A percentile compares a stretch with the other conserved stretches of the same genome.
Conservation (phyloP, 192 early-diverging fungal species). For the Coemansia erecta region DNA sequence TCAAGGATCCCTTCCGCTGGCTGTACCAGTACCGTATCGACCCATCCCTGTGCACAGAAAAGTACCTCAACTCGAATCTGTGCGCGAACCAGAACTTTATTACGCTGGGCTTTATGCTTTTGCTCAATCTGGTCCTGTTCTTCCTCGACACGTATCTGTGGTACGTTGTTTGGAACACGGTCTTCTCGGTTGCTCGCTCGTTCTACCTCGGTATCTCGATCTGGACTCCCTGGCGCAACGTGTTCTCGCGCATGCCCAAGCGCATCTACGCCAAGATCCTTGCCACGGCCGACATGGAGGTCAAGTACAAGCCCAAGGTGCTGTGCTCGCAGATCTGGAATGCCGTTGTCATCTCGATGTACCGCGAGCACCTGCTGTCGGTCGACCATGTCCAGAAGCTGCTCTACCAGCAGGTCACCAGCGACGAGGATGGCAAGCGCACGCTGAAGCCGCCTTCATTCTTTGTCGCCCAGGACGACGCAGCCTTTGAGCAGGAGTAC, state of each 20-base stretch:
- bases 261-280: conserved; percentile 76
- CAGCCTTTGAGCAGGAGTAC: conserved; percentile 68
- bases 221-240: conserved; percentile 80
- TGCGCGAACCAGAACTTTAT: conserved; percentile 68
- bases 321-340: conserved; percentile 84
- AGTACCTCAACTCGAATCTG: conserved; percentile 55
- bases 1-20: conserved; percentile 70
- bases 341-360: conserved; percentile 81
- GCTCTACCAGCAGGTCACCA: conserved; percentile 70
- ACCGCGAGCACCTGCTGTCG: conserved; percentile 73
- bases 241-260: conserved; percentile 75
- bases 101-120: conserved; percentile 70
- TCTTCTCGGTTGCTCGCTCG: conserved; percentile 73
- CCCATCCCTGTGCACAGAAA: conserved; percentile 60
- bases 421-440: conserved; percentile 64
- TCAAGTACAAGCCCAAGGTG: conserved; percentile 76
- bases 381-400: conserved; percentile 73
- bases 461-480: conserved; percentile 75
- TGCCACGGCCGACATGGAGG: conserved; percentile 68
- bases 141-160: conserved; percentile 87
- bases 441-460: conserved; percentile 71
- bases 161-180: conserved; percentile 83
- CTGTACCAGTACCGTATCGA: conserved; percentile 57
- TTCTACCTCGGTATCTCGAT: conserved; percentile 78
- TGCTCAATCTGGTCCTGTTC: conserved; percentile 71